Evolutionary conservation across 2,329 filamentous ascomycete genomes (phyloP).

Genomic region (Calonectria pauciramosa): DNA sequence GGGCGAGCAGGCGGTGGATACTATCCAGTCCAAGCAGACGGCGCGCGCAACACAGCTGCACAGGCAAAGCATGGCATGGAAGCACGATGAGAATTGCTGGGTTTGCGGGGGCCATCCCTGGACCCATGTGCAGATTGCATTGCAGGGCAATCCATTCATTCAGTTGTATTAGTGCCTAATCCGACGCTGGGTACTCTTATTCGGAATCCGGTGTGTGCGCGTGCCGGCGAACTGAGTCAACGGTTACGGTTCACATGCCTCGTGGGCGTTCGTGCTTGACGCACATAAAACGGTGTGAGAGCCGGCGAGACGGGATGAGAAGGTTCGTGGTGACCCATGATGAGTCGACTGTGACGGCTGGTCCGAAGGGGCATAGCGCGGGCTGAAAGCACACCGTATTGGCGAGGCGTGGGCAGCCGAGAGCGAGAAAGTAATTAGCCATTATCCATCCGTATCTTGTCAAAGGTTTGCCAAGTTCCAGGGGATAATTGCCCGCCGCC

Average conservation of each 20-base stretch:
- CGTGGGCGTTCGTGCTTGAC: background rate
- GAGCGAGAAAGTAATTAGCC: background rate
- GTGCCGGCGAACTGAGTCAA: background rate
- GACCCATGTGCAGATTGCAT: constrained; percentile 14
- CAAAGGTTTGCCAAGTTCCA: background rate
- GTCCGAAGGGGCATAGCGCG: constrained; percentile 1
- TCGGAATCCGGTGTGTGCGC: background rate
- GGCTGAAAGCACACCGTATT: background rate
- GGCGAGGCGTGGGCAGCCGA: background rate
- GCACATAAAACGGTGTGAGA: constrained; percentile 3
- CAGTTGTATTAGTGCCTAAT: background rate
- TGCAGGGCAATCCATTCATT: background rate
- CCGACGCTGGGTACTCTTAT: constrained; percentile 1
- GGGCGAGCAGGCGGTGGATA: background rate
- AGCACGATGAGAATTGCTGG: constrained; percentile 9
- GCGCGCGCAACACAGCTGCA: background rate
- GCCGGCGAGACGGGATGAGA: background rate
- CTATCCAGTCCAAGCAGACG: background rate
- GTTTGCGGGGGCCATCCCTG: constrained; percentile 17
- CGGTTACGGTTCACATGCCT: background rate
- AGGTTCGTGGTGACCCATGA: background rate
- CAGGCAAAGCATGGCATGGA: constrained; percentile 7
- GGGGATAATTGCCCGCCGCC: background rate
- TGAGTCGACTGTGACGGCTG: constrained; percentile 7
- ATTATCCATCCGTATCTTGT: background rate